Evolutionary conservation across 2,329 filamentous ascomycete genomes (phyloP), one percentile per base, ranked within the genome.

Genomic region (Metarhizium rileyi): DNA sequence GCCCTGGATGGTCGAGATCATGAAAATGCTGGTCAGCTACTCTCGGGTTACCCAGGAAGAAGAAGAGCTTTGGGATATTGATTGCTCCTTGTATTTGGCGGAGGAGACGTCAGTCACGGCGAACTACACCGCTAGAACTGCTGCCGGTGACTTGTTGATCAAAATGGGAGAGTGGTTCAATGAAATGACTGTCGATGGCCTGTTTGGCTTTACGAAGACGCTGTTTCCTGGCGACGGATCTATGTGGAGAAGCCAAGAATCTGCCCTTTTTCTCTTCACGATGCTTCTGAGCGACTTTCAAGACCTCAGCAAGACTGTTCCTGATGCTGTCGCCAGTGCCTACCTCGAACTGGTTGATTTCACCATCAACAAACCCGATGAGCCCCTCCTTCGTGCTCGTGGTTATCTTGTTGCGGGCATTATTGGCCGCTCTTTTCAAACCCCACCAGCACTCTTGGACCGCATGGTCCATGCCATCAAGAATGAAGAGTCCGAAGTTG

Each of bases 51-150:
- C 87, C 2, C 83, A 81, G 26, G 93, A 98, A 65, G 93, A 97
- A 62, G 89, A 96, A 68, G 89, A 87, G 7, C 70, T 98, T 9
- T 98, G 93, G 93, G 89, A 96, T 58, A 89, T 96, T 54, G 93
- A 98, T 66, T 86, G 94, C 57, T 97, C 95, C 51, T 78, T 98
- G 2, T 98, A 94, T 67, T 76, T 98, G 44, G 91, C 90, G 1
- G 93, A 98, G 67, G 91, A 97, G 69, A 91, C 89, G 2, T 91
- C 90, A 2, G 86, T 96, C 18, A 95, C 90, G 12, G 87, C 90
- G 28, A 97, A 97, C 66, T 98, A 97, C 69, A 96, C 93, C 0
- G 87, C 93, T 14, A 83, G 93, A 57, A 95, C 89, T 18, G 93
- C 91, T 38, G 93, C 89, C 55, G 90, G 90, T 45, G 93, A 97